These are phyloP conservation scores for Vicia faba DNA, from an alignment of 306 rosid genomes.

Conservation along the genomic window DNA sequence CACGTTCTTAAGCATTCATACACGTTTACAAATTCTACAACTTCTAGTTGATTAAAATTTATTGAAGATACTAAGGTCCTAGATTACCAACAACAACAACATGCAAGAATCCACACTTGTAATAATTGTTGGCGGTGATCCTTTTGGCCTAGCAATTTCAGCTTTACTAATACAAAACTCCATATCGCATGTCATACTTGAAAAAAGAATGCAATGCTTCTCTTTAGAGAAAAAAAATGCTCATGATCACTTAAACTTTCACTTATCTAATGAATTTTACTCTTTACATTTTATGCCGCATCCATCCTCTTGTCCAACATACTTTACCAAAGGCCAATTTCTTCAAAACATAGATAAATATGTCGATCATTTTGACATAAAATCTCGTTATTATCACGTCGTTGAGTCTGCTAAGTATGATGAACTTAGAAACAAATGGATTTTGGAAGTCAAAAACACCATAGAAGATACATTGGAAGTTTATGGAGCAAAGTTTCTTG, in stretches of 20 bases:
- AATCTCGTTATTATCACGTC: conserved; percentile 33
- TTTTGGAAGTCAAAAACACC: conserved; percentile 24
- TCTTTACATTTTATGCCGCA: conserved; percentile 41
- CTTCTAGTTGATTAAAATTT: not conserved
- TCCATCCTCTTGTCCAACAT: conserved; percentile 30
- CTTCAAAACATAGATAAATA: conserved; percentile 44
- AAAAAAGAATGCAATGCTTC: conserved; percentile 45
- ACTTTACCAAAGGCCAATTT: conserved; percentile 37
- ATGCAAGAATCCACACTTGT: conserved; percentile 35
- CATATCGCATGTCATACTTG: conserved; percentile 43
- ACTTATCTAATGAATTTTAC: conserved; percentile 50
- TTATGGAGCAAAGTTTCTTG: conserved; percentile 39
- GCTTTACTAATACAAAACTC: conserved; percentile 41
- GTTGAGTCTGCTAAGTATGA: conserved; percentile 39
- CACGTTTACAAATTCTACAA: not conserved
- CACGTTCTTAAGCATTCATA: not conserved
- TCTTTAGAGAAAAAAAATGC: conserved; percentile 59
- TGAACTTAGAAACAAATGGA: conserved; percentile 35
- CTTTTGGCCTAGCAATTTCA: conserved; percentile 53
- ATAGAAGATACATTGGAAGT: not conserved
- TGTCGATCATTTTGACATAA: conserved; percentile 30
- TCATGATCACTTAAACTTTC: conserved; percentile 48
- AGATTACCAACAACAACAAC: not conserved
- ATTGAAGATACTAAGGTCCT: not conserved
- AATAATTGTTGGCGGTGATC: conserved; percentile 52